Conservation (phyloP, 768 basidiomycete species). For the Boletus vermiculosoides region DNA sequence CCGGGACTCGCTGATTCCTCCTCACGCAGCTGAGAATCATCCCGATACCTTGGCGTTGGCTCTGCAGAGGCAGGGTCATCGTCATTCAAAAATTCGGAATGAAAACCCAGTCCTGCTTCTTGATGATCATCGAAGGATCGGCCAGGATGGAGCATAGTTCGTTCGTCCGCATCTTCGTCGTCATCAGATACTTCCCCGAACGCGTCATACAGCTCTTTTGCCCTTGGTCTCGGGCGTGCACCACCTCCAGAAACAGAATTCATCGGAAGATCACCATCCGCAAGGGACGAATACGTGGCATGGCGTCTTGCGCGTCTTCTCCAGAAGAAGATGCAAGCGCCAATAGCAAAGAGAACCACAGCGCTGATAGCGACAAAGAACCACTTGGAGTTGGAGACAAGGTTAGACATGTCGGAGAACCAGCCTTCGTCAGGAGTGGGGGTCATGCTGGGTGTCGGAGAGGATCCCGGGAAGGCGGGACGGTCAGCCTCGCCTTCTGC, state of each 20-base stretch:
- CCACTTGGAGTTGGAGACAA: slow-evolving; percentile 81
- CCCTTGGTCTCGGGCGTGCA: slow-evolving; percentile 43
- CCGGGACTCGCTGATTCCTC: slow-evolving; percentile 32
- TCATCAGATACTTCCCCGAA: slow-evolving; percentile 90
- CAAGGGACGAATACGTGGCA: slow-evolving; percentile 56
- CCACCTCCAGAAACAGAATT: slow-evolving; percentile 52
- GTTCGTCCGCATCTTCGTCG: slow-evolving; percentile 76
- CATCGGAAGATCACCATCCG: slow-evolving; percentile 77
- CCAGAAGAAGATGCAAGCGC: slow-evolving; percentile 77
- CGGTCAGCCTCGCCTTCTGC: slow-evolving; percentile 78
- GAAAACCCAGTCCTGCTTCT: slow-evolving; percentile 52
- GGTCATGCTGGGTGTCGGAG: slow-evolving; percentile 40
- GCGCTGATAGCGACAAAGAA: slow-evolving; percentile 83
- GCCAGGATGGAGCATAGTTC: slow-evolving; percentile 53
- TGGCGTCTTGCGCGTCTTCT: slow-evolving; percentile 49
- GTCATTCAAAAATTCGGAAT: slow-evolving; percentile 82
- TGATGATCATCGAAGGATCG: slow-evolving; percentile 33
- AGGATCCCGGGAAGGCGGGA: slow-evolving; percentile 58
- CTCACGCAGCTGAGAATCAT: slow-evolving; percentile 46
- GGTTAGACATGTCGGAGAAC: slow-evolving; percentile 75
- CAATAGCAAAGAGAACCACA: slow-evolving; percentile 71
- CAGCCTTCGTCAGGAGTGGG: slow-evolving; percentile 78
- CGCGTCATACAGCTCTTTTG: slow-evolving; percentile 94
- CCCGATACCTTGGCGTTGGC: slow-evolving; percentile 41
- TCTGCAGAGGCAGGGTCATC: slow-evolving; percentile 50